These are phyloP conservation scores for Phaeosphaeriaceae sp. DNA, from an alignment of 2,329 filamentous ascomycete species.

Conservation along the genomic window DNA sequence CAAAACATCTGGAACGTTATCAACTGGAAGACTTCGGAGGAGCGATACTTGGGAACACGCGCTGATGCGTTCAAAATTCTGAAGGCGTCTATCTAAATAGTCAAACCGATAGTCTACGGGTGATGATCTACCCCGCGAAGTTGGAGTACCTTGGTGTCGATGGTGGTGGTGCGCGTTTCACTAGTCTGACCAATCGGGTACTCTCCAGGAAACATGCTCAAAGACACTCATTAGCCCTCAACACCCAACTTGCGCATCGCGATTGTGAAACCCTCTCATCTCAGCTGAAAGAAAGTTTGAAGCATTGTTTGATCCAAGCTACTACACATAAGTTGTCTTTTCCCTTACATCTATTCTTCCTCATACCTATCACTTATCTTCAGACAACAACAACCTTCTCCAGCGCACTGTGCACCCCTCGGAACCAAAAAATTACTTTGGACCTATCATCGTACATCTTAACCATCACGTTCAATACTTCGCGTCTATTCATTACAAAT, in stretches of 20 bases:
- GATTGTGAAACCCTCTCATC: background rate
- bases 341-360: background rate
- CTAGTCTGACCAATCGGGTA: conserved; percentile 33
- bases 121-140: background rate
- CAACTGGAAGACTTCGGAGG: conserved; percentile 77
- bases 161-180: conserved; percentile 15
- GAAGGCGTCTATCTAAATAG: conserved; percentile 42
- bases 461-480: too few relatives aligned
- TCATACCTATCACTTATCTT: background rate
- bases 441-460: too few relatives aligned
- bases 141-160: conserved; percentile 32
- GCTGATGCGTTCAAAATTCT: conserved; percentile 50
- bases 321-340: background rate
- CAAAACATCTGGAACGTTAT: conserved; percentile 81
- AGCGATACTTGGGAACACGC: conserved; percentile 62
- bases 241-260: conserved; percentile 10
- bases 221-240: conserved; percentile 41
- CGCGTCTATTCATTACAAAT: conserved; percentile 20
- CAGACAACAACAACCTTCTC: too few relatives aligned
- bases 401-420: too few relatives aligned
- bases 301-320: background rate
- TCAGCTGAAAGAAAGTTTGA: background rate
- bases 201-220: conserved; percentile 48
- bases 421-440: too few relatives aligned
- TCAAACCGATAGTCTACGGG: background rate